Percentiles rank a stretch among this genome's conserved stretches.
phyloP scores from a whole-genome alignment of 2,329 filamentous ascomycete species.

The Scleromitrula shiraiana region DNA sequence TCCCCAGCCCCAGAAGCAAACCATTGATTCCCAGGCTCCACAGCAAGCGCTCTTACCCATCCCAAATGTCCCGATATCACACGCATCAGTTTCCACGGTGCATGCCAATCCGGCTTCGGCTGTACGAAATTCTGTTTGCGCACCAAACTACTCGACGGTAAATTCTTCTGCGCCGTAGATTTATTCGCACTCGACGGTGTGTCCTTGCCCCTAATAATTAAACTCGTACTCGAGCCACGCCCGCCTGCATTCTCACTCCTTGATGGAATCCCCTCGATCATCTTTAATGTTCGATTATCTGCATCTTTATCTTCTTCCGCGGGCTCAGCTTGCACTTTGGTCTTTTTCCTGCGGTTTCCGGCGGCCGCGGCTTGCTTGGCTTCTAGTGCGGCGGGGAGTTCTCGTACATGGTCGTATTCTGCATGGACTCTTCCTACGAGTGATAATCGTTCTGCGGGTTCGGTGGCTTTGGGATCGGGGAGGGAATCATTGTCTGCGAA shows the following conservation, averaged over 20 bases:
- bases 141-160: slow-evolving; percentile 47
- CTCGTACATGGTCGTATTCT: slow-evolving; percentile 73
- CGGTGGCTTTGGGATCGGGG: slow-evolving; percentile 18
- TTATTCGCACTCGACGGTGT: slow-evolving; percentile 47
- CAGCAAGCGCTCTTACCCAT: slow-evolving; percentile 83
- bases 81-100: slow-evolving; percentile 96
- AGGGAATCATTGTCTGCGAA: slow-evolving; percentile 28
- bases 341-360: slow-evolving; percentile 52
- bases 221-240: slow-evolving; percentile 42
- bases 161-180: slow-evolving; percentile 41
- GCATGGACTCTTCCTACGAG: slow-evolving; percentile 29
- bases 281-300: slow-evolving; percentile 48
- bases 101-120: slow-evolving; percentile 86
- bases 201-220: slow-evolving; percentile 43
- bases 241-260: slow-evolving; percentile 23
- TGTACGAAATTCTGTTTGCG: slow-evolving; percentile 52
- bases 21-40: slow-evolving; percentile 96
- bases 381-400: slow-evolving; percentile 69
- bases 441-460: slow-evolving; percentile 25
- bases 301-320: slow-evolving; percentile 19
- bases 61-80: slow-evolving; percentile 95
- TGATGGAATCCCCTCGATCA: slow-evolving; percentile 56
- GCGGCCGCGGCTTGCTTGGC: slow-evolving; percentile 66
- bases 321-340: slow-evolving; percentile 44
- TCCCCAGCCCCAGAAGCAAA: slow-evolving; percentile 95